A percentile compares a stretch with the other conserved stretches of the same genome.
phyloP scores from a whole-genome alignment of 208 protist genomes.

The Trypanosoma grayi region DNA sequence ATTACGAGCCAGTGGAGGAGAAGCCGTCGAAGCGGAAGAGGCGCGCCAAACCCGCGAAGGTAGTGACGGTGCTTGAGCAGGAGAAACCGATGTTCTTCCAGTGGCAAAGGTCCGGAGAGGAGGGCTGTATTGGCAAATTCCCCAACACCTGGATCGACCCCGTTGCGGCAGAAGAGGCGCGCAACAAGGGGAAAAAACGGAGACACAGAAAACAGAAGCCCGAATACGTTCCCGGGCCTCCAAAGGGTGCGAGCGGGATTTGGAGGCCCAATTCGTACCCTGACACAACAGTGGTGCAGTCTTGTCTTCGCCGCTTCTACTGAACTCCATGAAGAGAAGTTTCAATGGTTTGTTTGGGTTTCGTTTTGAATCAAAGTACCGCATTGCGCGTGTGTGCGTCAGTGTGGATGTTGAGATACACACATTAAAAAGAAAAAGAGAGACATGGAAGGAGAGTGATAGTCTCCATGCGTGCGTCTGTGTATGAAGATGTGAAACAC shows the following conservation, averaged over 20 bases:
- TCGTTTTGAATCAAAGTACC: no score
- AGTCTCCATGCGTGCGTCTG: no score
- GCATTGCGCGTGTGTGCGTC: no score
- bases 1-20: constrained; percentile 36
- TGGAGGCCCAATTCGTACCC: constrained; percentile 83
- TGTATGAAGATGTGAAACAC: no score
- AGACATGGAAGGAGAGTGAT: no score
- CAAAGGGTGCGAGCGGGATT: constrained; percentile 32
- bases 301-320: constrained; percentile 80
- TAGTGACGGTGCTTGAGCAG: constrained; percentile 16
- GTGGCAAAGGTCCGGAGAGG: constrained; percentile 34
- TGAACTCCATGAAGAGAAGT: constrained; percentile 17
- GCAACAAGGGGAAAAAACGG: constrained; percentile 31
- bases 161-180: constrained; percentile 10
- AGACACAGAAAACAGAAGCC: constrained; percentile 28
- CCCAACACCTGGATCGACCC: constrained; percentile 74
- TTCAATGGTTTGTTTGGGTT: background rate
- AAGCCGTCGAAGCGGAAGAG: constrained; percentile 36
- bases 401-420: no score
- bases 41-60: constrained; percentile 9
- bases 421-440: no score
- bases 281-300: constrained; percentile 73
- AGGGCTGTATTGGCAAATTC: constrained; percentile 66
- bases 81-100: constrained; percentile 47
- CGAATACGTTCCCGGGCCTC: constrained; percentile 28